Conservation (phyloP, 495 filamentous ascomycete species). For the Hypoxylon rickii region DNA sequence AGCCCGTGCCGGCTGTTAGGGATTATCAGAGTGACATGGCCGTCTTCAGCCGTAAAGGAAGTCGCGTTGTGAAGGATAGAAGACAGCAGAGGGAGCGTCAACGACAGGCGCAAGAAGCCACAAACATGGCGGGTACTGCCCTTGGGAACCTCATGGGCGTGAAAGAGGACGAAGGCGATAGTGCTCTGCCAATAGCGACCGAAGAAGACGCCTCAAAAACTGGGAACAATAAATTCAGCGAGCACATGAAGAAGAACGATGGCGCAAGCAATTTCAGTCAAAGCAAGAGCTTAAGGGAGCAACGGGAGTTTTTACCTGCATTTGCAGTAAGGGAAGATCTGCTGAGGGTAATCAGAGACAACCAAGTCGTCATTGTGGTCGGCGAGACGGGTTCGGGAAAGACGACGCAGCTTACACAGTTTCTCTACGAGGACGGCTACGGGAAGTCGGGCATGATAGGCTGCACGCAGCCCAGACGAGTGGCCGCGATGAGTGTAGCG, state of each 20-base stretch:
- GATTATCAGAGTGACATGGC: conserved; percentile 99
- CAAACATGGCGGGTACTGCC: conserved; percentile 88
- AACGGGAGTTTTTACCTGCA: conserved; percentile 91
- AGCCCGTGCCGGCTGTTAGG: conserved; percentile 89
- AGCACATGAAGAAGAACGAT: conserved; percentile 86
- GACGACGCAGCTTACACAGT: conserved; percentile 95
- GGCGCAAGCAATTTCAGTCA: conserved; percentile 92
- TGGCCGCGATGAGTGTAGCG: conserved; percentile 98
- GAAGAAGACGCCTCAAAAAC: conserved; percentile 64
- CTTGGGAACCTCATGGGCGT: conserved; percentile 94
- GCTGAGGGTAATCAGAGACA: conserved; percentile 92
- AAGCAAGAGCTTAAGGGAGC: conserved; percentile 87
- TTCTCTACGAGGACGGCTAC: conserved; percentile 93
- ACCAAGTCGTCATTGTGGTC: conserved; percentile 95
- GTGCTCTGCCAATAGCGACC: conserved; percentile 73
- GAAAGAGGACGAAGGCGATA: conserved; percentile 93
- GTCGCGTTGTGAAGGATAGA: conserved; percentile 87
- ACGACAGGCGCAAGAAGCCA: conserved; percentile 94
- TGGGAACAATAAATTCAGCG: conserved; percentile 76
- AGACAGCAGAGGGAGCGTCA: conserved; percentile 91
- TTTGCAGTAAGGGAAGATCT: conserved; percentile 97
- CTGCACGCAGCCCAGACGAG: conserved; percentile 92
- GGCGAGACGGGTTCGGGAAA: conserved; percentile 97
- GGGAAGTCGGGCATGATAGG: conserved; percentile 85
- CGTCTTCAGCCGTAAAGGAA: conserved; percentile 95